Evolutionary conservation across 345 rosid species (phyloP), one percentile per base, ranked within the genome.

Genomic region (Sisymbrium altissimum): DNA sequence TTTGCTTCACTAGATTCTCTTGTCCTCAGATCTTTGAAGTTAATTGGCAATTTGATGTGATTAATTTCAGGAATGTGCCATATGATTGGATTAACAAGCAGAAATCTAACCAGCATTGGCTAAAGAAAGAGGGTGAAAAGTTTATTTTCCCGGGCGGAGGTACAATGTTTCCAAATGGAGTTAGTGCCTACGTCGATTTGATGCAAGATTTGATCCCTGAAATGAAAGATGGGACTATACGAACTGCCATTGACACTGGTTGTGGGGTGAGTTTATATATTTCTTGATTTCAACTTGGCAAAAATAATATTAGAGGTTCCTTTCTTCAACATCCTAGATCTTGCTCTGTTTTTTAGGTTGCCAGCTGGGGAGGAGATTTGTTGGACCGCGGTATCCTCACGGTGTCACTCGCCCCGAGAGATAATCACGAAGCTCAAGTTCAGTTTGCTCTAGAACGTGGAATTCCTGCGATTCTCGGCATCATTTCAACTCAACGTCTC

Each of bases 341-440:
- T 60, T 52, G 33, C 12, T 71, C 70, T 72, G 66, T 72, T 29
- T 67, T 65, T 4, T 59, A 95, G 99, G 99, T 95, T 82, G 99
- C 99, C 4, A 95, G 99, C 82, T 95, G 99, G 99, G 99, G 99
- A 77, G 99, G 99, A 1, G 98, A 95, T 77, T 81, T 95, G 61
- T 78, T 95, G 52, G 97, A 95, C 80, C 97, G 90, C 6, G 90
- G 94, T 25, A 89, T 92, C 75, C 83, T 95, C 14, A 90, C 99
- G 0, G 83, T 95, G 50, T 95, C 99, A 60, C 98, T 95, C 13
- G 99, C 99, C 3, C 99, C 99, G 2, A 87, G 99, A 82, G 99
- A 95, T 64, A 95, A 95, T 74, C 99, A 95, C 53, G 99, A 95
- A 84, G 99, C 99, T 76, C 99, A 95, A 76, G 98, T 95, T 61